Percentiles rank a stretch among this genome's conserved stretches.
These are phyloP conservation scores for Phlebiopsis gigantea DNA, from an alignment of 768 basidiomycete species.

Conservation along the genomic window DNA sequence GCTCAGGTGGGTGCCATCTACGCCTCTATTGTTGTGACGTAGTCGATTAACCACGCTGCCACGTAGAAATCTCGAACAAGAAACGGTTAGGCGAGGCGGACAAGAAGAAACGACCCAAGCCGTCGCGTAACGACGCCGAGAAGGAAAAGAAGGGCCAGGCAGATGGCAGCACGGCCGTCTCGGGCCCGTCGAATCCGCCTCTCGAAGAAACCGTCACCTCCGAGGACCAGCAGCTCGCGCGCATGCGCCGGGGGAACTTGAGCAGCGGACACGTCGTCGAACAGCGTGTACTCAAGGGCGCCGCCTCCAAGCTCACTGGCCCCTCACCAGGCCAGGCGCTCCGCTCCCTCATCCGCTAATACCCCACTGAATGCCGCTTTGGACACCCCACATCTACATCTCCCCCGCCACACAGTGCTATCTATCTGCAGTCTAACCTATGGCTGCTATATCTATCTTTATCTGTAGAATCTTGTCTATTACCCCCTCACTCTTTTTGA, in stretches of 20 bases:
- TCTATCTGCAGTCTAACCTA: neutral
- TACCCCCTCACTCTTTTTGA: neutral
- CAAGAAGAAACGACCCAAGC: neutral
- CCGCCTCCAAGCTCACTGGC: conserved; percentile 46
- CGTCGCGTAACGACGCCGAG: neutral
- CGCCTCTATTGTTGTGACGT: neutral
- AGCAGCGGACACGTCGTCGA: conserved; percentile 35
- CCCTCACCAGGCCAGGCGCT: conserved; percentile 18
- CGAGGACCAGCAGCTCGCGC: conserved; percentile 33
- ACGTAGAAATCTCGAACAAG: conserved; percentile 2
- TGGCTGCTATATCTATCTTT: neutral
- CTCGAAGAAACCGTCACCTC: conserved; percentile 30
- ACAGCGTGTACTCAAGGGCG: conserved; percentile 46
- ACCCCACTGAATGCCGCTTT: too few relatives aligned
- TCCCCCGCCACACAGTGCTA: neutral
- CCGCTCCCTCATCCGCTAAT: conserved; percentile 9
- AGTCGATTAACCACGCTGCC: neutral
- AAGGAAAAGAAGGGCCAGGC: neutral
- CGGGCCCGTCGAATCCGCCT: conserved; percentile 18
- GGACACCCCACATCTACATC: neutral
- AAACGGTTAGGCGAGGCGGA: neutral
- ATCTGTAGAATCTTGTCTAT: neutral
- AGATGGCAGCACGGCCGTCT: neutral
- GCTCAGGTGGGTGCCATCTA: conserved; percentile 37
- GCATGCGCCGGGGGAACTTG: conserved; percentile 36